Evolutionary conservation across 768 basidiomycete genomes (phyloP).

Genomic region (Fomitopsis pulvina): DNA sequence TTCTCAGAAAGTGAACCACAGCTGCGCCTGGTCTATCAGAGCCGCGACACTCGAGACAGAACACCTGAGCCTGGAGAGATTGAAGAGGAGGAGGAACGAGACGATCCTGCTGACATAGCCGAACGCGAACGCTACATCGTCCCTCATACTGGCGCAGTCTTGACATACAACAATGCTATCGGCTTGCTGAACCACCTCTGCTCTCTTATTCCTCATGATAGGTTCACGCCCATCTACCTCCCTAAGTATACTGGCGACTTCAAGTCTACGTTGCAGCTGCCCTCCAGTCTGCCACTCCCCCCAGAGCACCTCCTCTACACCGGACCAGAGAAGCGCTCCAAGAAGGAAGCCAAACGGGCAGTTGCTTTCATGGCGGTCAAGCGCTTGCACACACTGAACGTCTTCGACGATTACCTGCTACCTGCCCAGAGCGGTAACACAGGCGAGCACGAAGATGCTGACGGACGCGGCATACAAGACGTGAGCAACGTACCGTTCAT

Average conservation of each 20-base stretch:
- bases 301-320: constrained; percentile 44
- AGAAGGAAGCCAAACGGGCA: constrained; percentile 78
- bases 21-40: constrained; percentile 56
- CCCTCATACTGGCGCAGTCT: constrained; percentile 63
- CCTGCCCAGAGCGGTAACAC: constrained; percentile 53
- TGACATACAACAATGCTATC: constrained; percentile 75
- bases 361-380: constrained; percentile 77
- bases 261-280: constrained; percentile 51
- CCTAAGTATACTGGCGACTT: constrained; percentile 64
- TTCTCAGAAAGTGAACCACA: constrained; percentile 58
- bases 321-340: constrained; percentile 58
- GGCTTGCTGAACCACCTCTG: constrained; percentile 71
- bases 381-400: constrained; percentile 57
- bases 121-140: constrained; percentile 72
- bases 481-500: constrained; percentile 41
- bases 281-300: constrained; percentile 57
- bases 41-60: constrained; percentile 32
- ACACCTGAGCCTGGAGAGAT: constrained; percentile 20
- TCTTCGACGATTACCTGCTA: constrained; percentile 78
- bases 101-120: constrained; percentile 49
- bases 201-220: constrained; percentile 66
- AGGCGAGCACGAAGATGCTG: constrained; percentile 45
- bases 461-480: constrained; percentile 38
- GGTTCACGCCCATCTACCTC: constrained; percentile 51
- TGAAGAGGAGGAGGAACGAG: constrained; percentile 38